Evolutionary conservation across 176 grass and related monocot genomes (phyloP).

Genomic region (Zea mays): DNA sequence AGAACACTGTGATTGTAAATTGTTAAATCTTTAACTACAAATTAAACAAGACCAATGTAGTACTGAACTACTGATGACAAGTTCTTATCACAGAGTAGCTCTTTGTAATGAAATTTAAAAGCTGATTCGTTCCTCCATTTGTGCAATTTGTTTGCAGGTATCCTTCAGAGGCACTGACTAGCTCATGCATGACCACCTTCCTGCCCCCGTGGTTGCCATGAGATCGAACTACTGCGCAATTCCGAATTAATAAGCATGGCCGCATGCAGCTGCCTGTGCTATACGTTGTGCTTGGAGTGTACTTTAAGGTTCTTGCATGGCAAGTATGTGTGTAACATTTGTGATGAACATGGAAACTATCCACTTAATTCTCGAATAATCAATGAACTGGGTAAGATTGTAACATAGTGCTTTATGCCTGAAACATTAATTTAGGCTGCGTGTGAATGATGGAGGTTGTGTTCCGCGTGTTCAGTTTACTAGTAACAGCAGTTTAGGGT

Average conservation of each 20-base stretch:
- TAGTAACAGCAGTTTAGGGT: too few species aligned
- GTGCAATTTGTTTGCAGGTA: conserved; percentile 47
- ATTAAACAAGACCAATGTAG: neutral
- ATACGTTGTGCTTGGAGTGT: conserved; percentile 17
- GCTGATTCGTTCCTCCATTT: neutral
- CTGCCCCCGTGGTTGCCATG: conserved; percentile 81
- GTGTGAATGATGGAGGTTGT: neutral
- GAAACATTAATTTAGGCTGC: neutral
- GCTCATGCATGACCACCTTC: conserved; percentile 68
- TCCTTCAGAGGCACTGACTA: conserved; percentile 69
- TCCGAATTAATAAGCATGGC: conserved; percentile 39
- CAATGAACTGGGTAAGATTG: neutral
- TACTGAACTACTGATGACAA: neutral
- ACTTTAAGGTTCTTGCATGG: conserved; percentile 18
- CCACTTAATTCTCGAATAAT: neutral
- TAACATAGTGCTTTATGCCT: neutral
- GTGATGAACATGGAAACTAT: neutral
- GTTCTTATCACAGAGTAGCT: neutral
- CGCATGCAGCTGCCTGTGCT: neutral
- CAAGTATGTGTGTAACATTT: conserved; percentile 15
- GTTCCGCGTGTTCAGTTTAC: too few species aligned
- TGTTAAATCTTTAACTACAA: neutral
- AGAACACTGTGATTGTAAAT: neutral
- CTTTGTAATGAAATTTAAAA: neutral
- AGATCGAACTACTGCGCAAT: conserved; percentile 1